Evolutionary conservation across 352 stramenopile species (phyloP), one percentile per base, ranked within the genome.

Genomic region (Nannochloropsis limnetica): DNA sequence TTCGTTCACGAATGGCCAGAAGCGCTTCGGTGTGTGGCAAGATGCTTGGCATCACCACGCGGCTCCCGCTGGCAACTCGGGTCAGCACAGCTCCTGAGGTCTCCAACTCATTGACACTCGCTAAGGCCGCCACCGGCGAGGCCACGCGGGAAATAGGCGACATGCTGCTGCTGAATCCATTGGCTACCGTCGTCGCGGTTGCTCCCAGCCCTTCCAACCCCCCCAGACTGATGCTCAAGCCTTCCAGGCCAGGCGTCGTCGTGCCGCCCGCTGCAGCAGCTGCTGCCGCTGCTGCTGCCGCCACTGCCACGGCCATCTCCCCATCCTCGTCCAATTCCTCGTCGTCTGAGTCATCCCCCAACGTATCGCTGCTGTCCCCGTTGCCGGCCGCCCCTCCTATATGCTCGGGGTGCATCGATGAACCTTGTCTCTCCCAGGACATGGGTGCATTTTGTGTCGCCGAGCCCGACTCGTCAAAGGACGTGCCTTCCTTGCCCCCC

Each of bases 361-460:
- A 20, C 3, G 61, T 74, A 20, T 74, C 61, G 25, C 61, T 74
- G 61, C 61, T 74, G 22, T 74, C 61, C 61, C 61, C 61, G 61
- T 74, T 74, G 61, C 61, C 61, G 11, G 61, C 61, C 5, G 61
- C 15, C n/a, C 61, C n/a, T 8, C 25, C 61, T 15, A 31, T 25
- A 74, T 74, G 61, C 61, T 28, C n/a, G 8, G 25, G n/a, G 11
- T 74, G 61, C 11, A 74, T 74, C 25, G 61, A 74, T 15, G 61
- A 74, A 29, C 61, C 61, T 29, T 74, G 61, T 74, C 61, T 74
- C 61, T 74, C 61, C 61, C 61, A 74, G 61, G n/a, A 74, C 61
- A 74, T 74, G 61, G 61, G 61, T 23, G 61, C 61, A 29, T 49
- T 49, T 49, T 49, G 37, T 49, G 37, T 49, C 37, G n/a, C n/a